A percentile compares a stretch with the other conserved stretches of the same genome.
These are phyloP conservation scores for Chloranthus sessilifolius DNA, from an alignment of 164 flowering plant species.

Conservation along the genomic window DNA sequence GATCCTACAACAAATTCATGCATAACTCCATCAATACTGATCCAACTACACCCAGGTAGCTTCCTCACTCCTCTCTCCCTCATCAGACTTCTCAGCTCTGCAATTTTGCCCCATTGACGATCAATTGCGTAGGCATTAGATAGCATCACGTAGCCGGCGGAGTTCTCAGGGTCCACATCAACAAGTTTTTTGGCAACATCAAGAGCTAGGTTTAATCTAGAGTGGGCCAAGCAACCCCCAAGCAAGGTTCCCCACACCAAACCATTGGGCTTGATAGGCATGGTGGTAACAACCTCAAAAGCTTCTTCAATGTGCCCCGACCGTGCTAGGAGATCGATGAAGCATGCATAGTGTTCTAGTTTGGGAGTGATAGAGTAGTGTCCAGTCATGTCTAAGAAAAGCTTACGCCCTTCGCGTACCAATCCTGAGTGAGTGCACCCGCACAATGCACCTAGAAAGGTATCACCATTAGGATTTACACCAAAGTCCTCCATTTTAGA, in stretches of 20 bases:
- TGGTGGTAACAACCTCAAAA: conserved; percentile 34
- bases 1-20: conserved; percentile 54
- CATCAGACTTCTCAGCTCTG: conserved; percentile 36
- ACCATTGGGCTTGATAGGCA: conserved; percentile 54
- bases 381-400: conserved; percentile 38
- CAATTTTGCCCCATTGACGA: conserved; percentile 40
- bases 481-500: conserved; percentile 33
- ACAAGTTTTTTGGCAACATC: conserved; percentile 38
- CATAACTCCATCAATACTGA: conserved; percentile 34
- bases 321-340: conserved; percentile 58
- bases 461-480: conserved; percentile 40
- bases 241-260: conserved; percentile 70
- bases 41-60: conserved; percentile 49
- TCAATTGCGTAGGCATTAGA: conserved; percentile 53
- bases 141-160: conserved; percentile 59
- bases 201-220: conserved; percentile 32
- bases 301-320: conserved; percentile 59
- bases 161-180: conserved; percentile 41
- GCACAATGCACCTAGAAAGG: conserved; percentile 44
- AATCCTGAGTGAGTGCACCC: conserved; percentile 69
- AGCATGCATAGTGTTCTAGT: conserved; percentile 63
- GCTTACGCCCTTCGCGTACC: conserved; percentile 29
- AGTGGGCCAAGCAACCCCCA: conserved; percentile 51
- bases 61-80: conserved; percentile 33
- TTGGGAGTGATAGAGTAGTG: conserved; percentile 24